phyloP scores from a whole-genome alignment of 345 rosid species.

The Cardamine chenopodiifolia region DNA sequence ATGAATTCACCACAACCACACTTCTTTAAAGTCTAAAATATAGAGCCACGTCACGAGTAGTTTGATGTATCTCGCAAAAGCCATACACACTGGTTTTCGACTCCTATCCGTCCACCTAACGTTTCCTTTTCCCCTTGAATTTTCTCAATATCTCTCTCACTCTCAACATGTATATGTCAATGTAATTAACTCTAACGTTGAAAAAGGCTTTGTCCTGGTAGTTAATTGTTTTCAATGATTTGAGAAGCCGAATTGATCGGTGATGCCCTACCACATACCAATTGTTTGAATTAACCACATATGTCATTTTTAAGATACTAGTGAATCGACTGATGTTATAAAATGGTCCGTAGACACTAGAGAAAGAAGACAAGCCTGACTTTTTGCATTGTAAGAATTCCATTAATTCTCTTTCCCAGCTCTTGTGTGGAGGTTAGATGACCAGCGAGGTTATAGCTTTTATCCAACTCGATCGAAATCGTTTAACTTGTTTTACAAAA shows the following conservation, averaged over 20 bases:
- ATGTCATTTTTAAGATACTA: constrained; percentile 11
- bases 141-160: constrained; percentile 11
- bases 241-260: no score
- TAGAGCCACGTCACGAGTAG: constrained; percentile 25
- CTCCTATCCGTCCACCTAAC: constrained; percentile 9
- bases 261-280: constrained; percentile 19
- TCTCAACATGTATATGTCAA: background rate
- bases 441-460: background rate
- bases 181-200: constrained; percentile 1
- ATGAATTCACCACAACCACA: constrained; percentile 21
- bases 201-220: no score
- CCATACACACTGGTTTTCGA: background rate
- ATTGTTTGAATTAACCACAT: background rate
- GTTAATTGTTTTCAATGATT: no score
- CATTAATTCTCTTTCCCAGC: background rate
- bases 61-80: constrained; percentile 25
- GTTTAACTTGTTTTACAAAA: background rate
- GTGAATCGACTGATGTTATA: background rate
- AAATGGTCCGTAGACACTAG: background rate
- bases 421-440: constrained; percentile 23
- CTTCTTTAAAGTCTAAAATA: no score
- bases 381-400: background rate
- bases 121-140: constrained; percentile 14
- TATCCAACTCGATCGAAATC: background rate
- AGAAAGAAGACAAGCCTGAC: constrained; percentile 18